Percentiles rank a stretch among this genome's conserved stretches.
These are phyloP conservation scores for Macrolepiota dolichaula DNA, from an alignment of 768 basidiomycete genomes.

Conservation along the genomic window DNA sequence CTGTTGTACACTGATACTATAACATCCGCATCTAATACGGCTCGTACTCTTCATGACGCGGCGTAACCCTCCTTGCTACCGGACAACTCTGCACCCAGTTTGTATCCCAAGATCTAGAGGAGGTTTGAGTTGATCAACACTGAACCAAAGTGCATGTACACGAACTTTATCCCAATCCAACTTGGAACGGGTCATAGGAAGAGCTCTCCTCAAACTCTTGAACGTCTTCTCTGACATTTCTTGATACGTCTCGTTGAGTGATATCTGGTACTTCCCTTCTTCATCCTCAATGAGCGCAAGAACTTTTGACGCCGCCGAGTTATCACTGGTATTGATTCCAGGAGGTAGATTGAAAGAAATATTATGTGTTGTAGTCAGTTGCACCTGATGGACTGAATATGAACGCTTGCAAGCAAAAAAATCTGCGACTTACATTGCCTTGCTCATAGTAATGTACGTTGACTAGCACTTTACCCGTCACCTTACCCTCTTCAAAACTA, in stretches of 20 bases:
- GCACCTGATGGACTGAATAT: slow-evolving; percentile 55
- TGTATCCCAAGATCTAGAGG: slow-evolving; percentile 51
- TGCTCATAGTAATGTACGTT: slow-evolving; percentile 98
- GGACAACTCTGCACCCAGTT: slow-evolving; percentile 72
- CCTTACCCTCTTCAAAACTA: slow-evolving; percentile 56
- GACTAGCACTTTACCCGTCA: slow-evolving; percentile 72
- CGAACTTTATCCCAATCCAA: slow-evolving; percentile 92
- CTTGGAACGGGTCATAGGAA: slow-evolving; percentile 92
- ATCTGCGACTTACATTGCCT: slow-evolving; percentile 66
- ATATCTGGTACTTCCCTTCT: slow-evolving; percentile 74
- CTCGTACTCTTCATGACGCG: background rate
- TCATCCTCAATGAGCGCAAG: slow-evolving; percentile 80
- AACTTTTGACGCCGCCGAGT: slow-evolving; percentile 61
- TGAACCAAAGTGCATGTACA: background rate
- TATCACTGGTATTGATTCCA: slow-evolving; percentile 50
- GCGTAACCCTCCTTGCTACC: slow-evolving; percentile 43
- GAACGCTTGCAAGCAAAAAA: background rate
- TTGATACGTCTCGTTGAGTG: slow-evolving; percentile 78
- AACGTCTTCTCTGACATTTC: slow-evolving; percentile 94
- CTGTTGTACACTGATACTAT: background rate
- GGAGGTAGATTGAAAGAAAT: slow-evolving; percentile 62
- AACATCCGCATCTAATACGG: background rate
- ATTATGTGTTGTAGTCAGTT: slow-evolving; percentile 75
- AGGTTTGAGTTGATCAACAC: background rate
- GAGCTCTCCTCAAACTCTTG: slow-evolving; percentile 82